Percentiles rank a stretch among this genome's conserved stretches.
Conservation (phyloP, 495 filamentous ascomycete genomes). For the Daldinia grandis region DNA sequence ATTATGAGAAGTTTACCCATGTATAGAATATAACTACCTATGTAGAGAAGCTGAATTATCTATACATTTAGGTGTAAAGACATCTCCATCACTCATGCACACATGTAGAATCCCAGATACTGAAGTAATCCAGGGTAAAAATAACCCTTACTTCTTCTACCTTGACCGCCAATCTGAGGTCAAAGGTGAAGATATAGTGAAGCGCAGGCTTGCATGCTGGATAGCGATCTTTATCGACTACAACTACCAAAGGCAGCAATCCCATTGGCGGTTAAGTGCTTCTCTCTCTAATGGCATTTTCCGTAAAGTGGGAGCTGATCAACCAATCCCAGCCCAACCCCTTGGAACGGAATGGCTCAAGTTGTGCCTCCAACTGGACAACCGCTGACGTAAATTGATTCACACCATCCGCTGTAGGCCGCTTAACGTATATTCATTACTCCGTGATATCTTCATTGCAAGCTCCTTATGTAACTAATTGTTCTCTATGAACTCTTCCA, state of each 20-base stretch:
- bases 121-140: neutral
- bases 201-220: slow-evolving; percentile 25
- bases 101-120: neutral
- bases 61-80: neutral
- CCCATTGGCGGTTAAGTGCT: neutral
- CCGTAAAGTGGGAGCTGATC: slow-evolving; percentile 21
- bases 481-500: neutral
- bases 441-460: neutral
- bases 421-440: neutral
- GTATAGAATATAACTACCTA: too few relatives aligned
- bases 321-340: slow-evolving; percentile 4
- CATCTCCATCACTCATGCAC: neutral
- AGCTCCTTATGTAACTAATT: neutral
- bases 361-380: slow-evolving; percentile 12
- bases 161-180: slow-evolving; percentile 25
- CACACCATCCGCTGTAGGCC: neutral
- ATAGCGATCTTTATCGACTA: slow-evolving; percentile 9
- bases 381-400: slow-evolving; percentile 28
- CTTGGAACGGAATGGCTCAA: slow-evolving; percentile 22
- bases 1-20: neutral
- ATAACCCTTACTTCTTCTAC: neutral
- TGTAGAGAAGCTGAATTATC: too few relatives aligned
- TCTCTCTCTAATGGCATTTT: slow-evolving; percentile 5
- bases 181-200: slow-evolving; percentile 17
- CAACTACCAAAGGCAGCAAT: neutral